A percentile compares a stretch with the other conserved stretches of the same genome.
These are phyloP conservation scores for Linanthus parryae DNA, from an alignment of 148 eudicot genomes.

Conservation along the genomic window DNA sequence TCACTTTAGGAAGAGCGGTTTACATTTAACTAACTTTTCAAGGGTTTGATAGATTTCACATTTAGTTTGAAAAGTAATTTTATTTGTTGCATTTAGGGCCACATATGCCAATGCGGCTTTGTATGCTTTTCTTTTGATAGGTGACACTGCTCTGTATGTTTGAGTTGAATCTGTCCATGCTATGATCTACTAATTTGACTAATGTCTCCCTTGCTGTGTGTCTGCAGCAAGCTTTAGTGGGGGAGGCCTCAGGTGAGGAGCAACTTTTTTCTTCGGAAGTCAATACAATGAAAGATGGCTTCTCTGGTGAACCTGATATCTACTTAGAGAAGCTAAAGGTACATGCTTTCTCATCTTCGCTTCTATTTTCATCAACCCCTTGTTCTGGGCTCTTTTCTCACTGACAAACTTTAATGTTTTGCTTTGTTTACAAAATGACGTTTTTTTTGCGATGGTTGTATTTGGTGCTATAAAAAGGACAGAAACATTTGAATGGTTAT, in stretches of 20 bases:
- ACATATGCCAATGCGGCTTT: not conserved
- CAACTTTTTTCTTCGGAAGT: slow-evolving; percentile 81
- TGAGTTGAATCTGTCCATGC: not conserved
- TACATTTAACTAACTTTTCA: not conserved
- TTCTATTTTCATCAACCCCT: too few species aligned
- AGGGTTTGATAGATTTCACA: not conserved
- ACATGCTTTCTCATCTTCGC: too few species aligned
- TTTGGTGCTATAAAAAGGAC: too few species aligned
- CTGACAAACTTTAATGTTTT: too few species aligned
- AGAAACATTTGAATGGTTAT: too few species aligned
- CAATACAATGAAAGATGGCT: slow-evolving; percentile 33
- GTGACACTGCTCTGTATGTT: not conserved
- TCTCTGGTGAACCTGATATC: slow-evolving; percentile 50
- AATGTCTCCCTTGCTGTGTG: slow-evolving; percentile 10
- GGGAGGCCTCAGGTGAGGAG: slow-evolving; percentile 89
- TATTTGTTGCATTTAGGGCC: slow-evolving; percentile 4
- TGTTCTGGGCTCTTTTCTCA: too few species aligned
- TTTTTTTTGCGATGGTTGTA: too few species aligned
- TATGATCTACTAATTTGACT: slow-evolving; percentile 3
- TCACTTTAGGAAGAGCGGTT: too few species aligned
- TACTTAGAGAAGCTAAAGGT: slow-evolving; percentile 75
- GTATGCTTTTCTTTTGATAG: too few species aligned
- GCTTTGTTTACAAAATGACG: too few species aligned
- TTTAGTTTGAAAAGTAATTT: not conserved
- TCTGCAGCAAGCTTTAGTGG: slow-evolving; percentile 88